These are phyloP conservation scores for Dendrocalamus latiflorus DNA, from an alignment of 202 grass and related monocot genomes.

Conservation along the genomic window DNA sequence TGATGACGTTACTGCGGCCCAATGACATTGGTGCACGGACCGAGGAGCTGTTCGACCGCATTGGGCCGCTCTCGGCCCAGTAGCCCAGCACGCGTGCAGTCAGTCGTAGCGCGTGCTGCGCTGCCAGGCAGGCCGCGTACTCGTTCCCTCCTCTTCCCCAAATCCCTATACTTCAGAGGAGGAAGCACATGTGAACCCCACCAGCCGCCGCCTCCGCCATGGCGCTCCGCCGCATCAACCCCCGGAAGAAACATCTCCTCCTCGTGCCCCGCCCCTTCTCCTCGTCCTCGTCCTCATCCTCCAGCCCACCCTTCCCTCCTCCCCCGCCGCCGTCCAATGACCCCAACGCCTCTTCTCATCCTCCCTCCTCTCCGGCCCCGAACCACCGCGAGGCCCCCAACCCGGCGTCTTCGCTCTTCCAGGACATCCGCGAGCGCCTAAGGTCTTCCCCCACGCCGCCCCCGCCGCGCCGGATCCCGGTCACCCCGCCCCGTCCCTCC, in stretches of 20 bases:
- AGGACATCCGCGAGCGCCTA: conserved; percentile 44
- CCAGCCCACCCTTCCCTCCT: conserved; percentile 18
- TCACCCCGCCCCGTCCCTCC: too few species aligned
- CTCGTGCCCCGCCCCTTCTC: conserved; percentile 4
- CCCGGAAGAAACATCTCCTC: conserved; percentile 14
- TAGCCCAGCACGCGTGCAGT: neutral
- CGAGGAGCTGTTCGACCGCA: neutral
- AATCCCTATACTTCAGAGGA: conserved; percentile 39
- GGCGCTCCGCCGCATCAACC: conserved; percentile 54
- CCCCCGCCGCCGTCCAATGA: conserved; percentile 3
- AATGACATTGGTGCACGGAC: neutral
- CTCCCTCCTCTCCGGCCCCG: neutral
- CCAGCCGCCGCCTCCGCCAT: conserved; percentile 39
- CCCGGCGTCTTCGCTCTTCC: conserved; percentile 14
- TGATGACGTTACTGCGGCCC: neutral
- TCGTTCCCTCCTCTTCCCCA: neutral
- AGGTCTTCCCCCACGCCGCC: neutral
- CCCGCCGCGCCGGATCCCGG: too few species aligned
- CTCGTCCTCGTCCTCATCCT: conserved; percentile 40
- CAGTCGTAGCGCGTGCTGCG: neutral
- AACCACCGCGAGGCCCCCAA: neutral
- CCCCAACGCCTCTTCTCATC: neutral
- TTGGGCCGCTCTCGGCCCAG: neutral
- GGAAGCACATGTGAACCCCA: neutral
- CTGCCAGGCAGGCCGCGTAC: neutral